Percentiles rank a stretch among this genome's conserved stretches.
Conservation (phyloP, 306 rosid genomes). For the Fragaria vesca region DNA sequence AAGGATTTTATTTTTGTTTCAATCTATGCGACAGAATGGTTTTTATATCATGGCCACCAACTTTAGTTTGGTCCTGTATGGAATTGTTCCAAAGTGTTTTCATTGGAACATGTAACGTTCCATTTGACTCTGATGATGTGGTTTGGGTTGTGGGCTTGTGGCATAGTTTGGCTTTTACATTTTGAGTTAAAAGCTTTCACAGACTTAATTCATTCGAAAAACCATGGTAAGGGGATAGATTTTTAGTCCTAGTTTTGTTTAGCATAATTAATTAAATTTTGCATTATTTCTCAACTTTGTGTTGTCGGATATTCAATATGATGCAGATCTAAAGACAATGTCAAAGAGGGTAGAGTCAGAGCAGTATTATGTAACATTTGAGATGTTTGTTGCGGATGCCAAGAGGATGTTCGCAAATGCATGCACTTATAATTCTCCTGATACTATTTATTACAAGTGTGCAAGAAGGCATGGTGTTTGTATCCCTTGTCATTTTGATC, state of each 20-base stretch:
- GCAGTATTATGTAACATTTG: conserved; percentile 86
- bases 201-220: too few species aligned
- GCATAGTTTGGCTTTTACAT: background rate
- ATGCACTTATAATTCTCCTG: conserved; percentile 88
- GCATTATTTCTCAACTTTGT: background rate
- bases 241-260: background rate
- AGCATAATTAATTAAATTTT: background rate
- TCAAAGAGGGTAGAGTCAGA: conserved; percentile 94
- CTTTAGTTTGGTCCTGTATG: background rate
- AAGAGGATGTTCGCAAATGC: conserved; percentile 92
- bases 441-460: conserved; percentile 89
- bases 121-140: background rate
- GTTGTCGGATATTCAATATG: background rate
- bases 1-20: conserved; percentile 19
- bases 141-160: background rate
- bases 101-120: background rate
- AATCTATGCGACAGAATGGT: background rate
- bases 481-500: background rate
- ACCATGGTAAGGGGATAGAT: background rate
- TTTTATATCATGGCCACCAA: background rate
- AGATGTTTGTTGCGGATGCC: conserved; percentile 92
- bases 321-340: conserved; percentile 88
- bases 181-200: background rate
- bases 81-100: background rate
- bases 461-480: conserved; percentile 53